Conservation (phyloP, 352 stramenopile genomes). For the Halophytophthora batemanensis region DNA sequence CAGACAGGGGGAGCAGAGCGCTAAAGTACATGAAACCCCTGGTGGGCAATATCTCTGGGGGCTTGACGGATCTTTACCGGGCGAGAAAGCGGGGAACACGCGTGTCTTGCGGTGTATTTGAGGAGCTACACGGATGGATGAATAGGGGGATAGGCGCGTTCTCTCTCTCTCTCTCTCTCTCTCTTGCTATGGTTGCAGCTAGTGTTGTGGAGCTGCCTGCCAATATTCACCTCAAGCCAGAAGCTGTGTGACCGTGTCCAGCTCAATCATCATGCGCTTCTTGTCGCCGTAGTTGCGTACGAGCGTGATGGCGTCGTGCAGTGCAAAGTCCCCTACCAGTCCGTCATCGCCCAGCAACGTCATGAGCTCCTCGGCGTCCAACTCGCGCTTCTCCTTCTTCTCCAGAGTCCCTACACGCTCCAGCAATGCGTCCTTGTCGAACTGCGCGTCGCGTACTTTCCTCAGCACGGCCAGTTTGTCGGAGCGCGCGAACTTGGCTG, state of each 20-base stretch:
- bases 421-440: slow-evolving; percentile 30
- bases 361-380: slow-evolving; percentile 47
- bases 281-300: slow-evolving; percentile 69
- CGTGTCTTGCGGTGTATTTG: no score
- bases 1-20: no score
- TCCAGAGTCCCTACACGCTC: slow-evolving; percentile 24
- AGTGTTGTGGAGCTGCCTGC: no score
- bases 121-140: no score
- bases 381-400: slow-evolving; percentile 23
- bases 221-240: slow-evolving; percentile 23
- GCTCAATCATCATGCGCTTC: slow-evolving; percentile 49
- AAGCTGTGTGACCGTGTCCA: slow-evolving; percentile 47
- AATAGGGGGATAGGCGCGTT: no score
- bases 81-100: no score
- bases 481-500: slow-evolving; percentile 57
- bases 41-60: no score
- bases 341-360: slow-evolving; percentile 33
- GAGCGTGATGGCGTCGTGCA: slow-evolving; percentile 69
- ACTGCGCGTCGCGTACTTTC: slow-evolving; percentile 41
- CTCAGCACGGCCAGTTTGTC: slow-evolving; percentile 62
- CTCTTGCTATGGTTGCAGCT: no score
- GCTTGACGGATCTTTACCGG: no score
- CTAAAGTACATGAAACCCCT: no score
- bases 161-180: no score
- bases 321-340: slow-evolving; percentile 40